Evolutionary conservation across 2,329 filamentous ascomycete genomes (phyloP).

Genomic region (Parascedosporium putredinis): DNA sequence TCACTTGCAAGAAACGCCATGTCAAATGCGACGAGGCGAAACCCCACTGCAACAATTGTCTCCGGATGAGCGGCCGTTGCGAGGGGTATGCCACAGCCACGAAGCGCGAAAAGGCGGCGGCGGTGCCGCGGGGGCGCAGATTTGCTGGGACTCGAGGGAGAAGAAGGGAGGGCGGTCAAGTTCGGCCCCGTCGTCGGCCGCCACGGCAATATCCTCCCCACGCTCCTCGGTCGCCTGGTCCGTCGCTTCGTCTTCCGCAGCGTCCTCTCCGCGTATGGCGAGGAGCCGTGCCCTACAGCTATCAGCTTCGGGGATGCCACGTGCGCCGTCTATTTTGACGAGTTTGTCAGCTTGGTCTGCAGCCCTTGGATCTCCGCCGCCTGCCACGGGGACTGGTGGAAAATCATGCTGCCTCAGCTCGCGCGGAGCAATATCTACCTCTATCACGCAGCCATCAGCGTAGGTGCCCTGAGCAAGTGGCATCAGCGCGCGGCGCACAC

Average conservation of each 20-base stretch:
- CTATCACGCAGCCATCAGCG: conserved; percentile 21
- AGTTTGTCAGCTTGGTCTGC: conserved; percentile 19
- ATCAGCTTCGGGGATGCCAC: conserved; percentile 13
- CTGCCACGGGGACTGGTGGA: conserved; percentile 18
- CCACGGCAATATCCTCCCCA: no score
- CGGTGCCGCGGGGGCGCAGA: conserved; percentile 11
- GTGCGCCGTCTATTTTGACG: conserved; percentile 18
- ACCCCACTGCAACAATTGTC: conserved; percentile 13
- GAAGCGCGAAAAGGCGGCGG: conserved; percentile 12
- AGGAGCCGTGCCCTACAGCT: conserved; percentile 11
- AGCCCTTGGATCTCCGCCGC: conserved; percentile 19
- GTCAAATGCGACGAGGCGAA: conserved; percentile 14
- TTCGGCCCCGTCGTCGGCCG: no score
- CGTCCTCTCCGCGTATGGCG: conserved; percentile 3
- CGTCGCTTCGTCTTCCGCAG: background rate
- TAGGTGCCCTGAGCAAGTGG: conserved; percentile 18
- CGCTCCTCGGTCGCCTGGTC: no score
- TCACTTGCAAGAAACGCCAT: conserved; percentile 13
- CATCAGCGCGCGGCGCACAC: conserved; percentile 10
- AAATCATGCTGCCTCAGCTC: conserved; percentile 20
- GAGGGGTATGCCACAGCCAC: conserved; percentile 10
- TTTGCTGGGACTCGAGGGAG: conserved; percentile 16
- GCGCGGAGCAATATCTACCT: conserved; percentile 17
- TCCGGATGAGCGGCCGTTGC: conserved; percentile 10
- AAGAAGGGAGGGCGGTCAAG: no score